Evolutionary conservation across 2,329 filamentous ascomycete genomes (phyloP).

Genomic region (Ophiocordyceps camponoti-leonardi): DNA sequence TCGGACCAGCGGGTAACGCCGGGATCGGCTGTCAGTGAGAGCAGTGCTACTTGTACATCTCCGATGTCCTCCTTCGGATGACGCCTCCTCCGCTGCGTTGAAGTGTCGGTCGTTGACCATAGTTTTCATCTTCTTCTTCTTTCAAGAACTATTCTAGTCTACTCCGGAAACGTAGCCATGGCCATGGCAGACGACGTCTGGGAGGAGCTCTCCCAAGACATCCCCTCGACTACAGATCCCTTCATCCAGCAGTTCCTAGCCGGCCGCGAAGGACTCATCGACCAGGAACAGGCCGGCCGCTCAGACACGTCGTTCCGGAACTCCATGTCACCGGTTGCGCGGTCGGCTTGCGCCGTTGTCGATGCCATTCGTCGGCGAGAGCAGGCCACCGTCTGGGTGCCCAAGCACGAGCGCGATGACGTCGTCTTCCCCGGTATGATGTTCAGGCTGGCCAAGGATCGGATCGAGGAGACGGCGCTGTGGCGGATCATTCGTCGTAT

Average conservation of each 20-base stretch:
- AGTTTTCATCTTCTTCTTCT: no score
- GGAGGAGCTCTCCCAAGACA: constrained; percentile 36
- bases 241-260: constrained; percentile 71
- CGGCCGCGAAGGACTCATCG: constrained; percentile 59
- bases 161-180: constrained; percentile 8
- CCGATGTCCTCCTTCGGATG: neutral
- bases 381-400: constrained; percentile 57
- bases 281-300: constrained; percentile 64
- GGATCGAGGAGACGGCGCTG: constrained; percentile 68
- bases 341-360: constrained; percentile 64
- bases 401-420: constrained; percentile 32
- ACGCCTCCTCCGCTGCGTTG: neutral
- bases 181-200: constrained; percentile 38
- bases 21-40: neutral
- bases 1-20: no score
- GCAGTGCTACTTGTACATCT: neutral
- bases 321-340: constrained; percentile 61
- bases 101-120: neutral
- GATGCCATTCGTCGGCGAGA: constrained; percentile 65
- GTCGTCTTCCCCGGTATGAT: constrained; percentile 77
- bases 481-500: constrained; percentile 74
- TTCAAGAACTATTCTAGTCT: no score
- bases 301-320: constrained; percentile 58
- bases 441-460: constrained; percentile 73
- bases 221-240: constrained; percentile 45